phyloP scores from a whole-genome alignment of 352 stramenopile genomes.

The Globisporangium nodosum region DNA sequence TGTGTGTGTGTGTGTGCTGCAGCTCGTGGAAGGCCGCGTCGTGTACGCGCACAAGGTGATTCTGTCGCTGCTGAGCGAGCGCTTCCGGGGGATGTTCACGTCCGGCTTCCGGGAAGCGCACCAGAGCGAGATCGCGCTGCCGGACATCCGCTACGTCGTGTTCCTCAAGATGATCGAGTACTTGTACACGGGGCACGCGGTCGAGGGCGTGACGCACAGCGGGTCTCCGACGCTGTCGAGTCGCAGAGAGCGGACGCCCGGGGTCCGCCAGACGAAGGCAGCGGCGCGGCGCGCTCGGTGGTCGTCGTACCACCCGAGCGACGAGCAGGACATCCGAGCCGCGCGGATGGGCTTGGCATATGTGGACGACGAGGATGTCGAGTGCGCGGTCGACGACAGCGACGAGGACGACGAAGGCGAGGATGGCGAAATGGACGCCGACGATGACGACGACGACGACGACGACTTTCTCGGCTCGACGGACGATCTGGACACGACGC shows the following conservation, averaged over 20 bases:
- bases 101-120: conserved; percentile 87
- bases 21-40: conserved; percentile 89
- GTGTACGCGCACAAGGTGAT: conserved; percentile 94
- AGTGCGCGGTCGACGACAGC: conserved; percentile 2
- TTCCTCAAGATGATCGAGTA: conserved; percentile 94
- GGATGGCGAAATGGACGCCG: not conserved
- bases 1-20: conserved; percentile 1
- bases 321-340: conserved; percentile 8
- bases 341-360: conserved; percentile 8
- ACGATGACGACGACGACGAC: conserved; percentile 6
- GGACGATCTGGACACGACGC: conserved; percentile 57
- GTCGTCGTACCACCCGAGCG: conserved; percentile 15
- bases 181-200: conserved; percentile 86
- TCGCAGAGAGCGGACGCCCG: not conserved
- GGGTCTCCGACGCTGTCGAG: not conserved
- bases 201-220: conserved; percentile 9
- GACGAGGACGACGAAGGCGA: conserved; percentile 3
- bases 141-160: conserved; percentile 84
- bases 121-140: conserved; percentile 83
- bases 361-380: conserved; percentile 14
- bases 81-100: conserved; percentile 95
- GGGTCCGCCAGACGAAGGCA: not conserved
- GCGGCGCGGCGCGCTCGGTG: conserved; percentile 14
- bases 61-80: conserved; percentile 89
- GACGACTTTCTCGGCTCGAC: conserved; percentile 15